These are phyloP conservation scores for Tolypocladium pustulatum DNA, from an alignment of 2,329 filamentous ascomycete genomes.

Conservation along the genomic window DNA sequence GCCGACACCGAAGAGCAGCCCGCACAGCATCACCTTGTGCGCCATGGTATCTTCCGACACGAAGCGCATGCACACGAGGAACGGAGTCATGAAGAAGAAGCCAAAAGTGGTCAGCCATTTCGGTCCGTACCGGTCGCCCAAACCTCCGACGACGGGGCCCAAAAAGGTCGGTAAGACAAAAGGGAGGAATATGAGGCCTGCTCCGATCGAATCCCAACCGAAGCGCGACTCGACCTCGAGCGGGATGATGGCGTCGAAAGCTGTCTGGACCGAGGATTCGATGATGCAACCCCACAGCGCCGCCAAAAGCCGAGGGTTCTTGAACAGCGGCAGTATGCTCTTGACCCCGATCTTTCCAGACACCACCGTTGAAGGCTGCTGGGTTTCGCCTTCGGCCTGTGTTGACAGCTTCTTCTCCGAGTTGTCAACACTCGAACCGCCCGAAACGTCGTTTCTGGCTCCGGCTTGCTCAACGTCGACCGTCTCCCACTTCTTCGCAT, in stretches of 20 bases:
- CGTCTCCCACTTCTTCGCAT: constrained; percentile 16
- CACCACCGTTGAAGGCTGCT: too few relatives aligned
- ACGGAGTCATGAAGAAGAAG: constrained; percentile 21
- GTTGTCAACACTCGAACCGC: neutral
- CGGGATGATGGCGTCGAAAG: constrained; percentile 23
- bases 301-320: constrained; percentile 19
- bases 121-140: constrained; percentile 22
- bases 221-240: constrained; percentile 18
- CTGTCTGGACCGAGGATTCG: constrained; percentile 19
- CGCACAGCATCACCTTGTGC: constrained; percentile 21
- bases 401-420: neutral
- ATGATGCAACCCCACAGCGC: constrained; percentile 23
- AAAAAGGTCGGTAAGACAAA: constrained; percentile 19
- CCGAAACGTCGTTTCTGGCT: neutral
- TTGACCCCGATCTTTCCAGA: neutral
- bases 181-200: constrained; percentile 23
- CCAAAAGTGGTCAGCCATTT: constrained; percentile 22
- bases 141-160: constrained; percentile 17
- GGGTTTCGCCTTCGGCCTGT: neutral
- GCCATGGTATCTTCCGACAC: constrained; percentile 17
- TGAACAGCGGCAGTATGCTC: constrained; percentile 15
- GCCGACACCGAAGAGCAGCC: constrained; percentile 19
- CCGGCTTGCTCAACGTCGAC: neutral
- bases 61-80: constrained; percentile 22
- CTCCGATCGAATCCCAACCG: constrained; percentile 21